These are phyloP conservation scores for Rhynchospora breviuscula DNA, from an alignment of 176 grass and related monocot species.

Conservation along the genomic window DNA sequence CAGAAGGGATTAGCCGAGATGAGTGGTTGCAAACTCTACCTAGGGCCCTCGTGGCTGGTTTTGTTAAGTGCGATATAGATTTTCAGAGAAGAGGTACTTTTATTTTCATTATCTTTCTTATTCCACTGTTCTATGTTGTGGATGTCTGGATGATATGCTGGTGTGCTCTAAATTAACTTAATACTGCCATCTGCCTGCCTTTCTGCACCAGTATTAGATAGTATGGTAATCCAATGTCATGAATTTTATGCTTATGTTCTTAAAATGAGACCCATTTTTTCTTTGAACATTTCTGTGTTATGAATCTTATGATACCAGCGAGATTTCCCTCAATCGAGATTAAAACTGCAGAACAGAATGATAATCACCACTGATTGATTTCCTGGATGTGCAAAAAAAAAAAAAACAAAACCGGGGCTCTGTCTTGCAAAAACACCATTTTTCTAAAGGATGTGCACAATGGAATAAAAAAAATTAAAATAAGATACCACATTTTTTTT, in stretches of 20 bases:
- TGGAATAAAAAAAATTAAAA: neutral
- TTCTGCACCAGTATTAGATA: neutral
- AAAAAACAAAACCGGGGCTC: neutral
- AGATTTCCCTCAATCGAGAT: neutral
- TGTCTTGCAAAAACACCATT: neutral
- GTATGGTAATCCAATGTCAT: neutral
- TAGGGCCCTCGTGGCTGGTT: slow-evolving; percentile 82
- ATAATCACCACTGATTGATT: neutral
- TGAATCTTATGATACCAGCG: neutral
- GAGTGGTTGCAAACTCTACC: slow-evolving; percentile 84
- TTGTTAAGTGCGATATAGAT: slow-evolving; percentile 94
- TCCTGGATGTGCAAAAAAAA: neutral
- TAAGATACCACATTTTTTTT: neutral
- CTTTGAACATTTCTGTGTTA: neutral
- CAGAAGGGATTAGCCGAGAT: slow-evolving; percentile 67
- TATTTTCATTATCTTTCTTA: neutral
- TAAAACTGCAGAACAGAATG: neutral
- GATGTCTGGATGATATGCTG: neutral
- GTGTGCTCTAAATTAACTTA: neutral
- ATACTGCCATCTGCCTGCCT: neutral
- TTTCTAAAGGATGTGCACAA: neutral
- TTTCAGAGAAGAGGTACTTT: slow-evolving; percentile 82
- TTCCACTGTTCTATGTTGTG: neutral
- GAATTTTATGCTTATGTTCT: neutral
- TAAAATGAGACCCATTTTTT: neutral